Conservation (phyloP, 371 early-diverging fungal species). For the Rhizopus sp. region DNA sequence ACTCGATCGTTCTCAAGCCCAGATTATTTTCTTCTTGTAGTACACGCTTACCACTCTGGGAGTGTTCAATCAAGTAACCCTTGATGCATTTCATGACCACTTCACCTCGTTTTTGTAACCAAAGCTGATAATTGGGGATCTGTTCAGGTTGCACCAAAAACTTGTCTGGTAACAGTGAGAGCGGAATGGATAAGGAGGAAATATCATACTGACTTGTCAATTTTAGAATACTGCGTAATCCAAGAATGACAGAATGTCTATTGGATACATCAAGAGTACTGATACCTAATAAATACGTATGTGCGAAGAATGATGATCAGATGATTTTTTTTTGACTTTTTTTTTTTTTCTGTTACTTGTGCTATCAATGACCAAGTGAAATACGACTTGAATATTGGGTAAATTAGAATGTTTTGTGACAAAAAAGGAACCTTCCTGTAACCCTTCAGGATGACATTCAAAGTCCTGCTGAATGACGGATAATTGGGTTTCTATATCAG, state of each 20-base stretch:
- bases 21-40: conserved; percentile 23
- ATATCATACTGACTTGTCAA: conserved; percentile 71
- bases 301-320: neutral
- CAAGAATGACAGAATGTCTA: conserved; percentile 58
- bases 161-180: conserved; percentile 65
- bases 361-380: conserved; percentile 65
- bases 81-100: conserved; percentile 65
- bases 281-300: conserved; percentile 24
- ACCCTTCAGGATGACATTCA: conserved; percentile 22
- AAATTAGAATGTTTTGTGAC: conserved; percentile 80
- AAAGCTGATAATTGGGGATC: conserved; percentile 19
- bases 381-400: conserved; percentile 72
- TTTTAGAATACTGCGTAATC: conserved; percentile 67
- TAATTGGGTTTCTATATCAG: conserved; percentile 68
- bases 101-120: conserved; percentile 59
- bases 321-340: neutral
- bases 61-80: conserved; percentile 62
- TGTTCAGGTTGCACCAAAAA: conserved; percentile 44
- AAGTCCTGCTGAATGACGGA: conserved; percentile 56
- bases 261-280: conserved; percentile 44
- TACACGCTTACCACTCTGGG: conserved; percentile 41
- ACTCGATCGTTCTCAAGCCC: conserved; percentile 46
- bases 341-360: conserved; percentile 38
- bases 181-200: conserved; percentile 64
- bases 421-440: conserved; percentile 74